phyloP scores from a whole-genome alignment of 257 asterid species.

The Lithospermum erythrorhizon region DNA sequence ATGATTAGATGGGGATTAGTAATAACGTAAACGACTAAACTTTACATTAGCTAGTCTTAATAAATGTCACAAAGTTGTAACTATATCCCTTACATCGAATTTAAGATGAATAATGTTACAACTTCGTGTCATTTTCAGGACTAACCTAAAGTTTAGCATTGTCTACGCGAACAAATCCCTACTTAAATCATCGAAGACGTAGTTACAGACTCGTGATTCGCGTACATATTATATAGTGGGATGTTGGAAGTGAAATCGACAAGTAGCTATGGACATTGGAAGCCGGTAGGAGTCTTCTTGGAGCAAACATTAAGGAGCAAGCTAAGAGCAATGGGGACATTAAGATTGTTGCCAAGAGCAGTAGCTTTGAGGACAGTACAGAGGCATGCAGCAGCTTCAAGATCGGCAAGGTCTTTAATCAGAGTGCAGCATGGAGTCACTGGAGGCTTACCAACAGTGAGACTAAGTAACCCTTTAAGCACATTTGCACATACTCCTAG shows the following conservation, averaged over 20 bases:
- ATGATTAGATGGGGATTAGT: neutral
- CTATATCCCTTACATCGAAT: neutral
- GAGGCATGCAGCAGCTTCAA: conserved; percentile 50
- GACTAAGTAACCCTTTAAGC: neutral
- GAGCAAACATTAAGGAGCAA: conserved; percentile 15
- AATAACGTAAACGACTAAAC: neutral
- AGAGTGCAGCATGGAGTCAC: conserved; percentile 5
- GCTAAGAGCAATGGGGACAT: conserved; percentile 8
- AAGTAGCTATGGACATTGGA: neutral
- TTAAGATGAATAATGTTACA: neutral
- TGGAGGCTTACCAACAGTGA: neutral
- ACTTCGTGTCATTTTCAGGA: neutral
- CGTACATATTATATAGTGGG: too few relatives aligned
- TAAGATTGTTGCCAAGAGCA: conserved; percentile 11
- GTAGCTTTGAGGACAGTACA: conserved; percentile 28
- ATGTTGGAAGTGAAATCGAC: too few relatives aligned
- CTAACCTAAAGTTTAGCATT: neutral
- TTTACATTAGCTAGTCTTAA: too few relatives aligned
- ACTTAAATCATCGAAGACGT: too few relatives aligned
- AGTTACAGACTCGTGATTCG: too few relatives aligned
- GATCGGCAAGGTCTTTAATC: conserved; percentile 24
- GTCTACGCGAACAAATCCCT: neutral
- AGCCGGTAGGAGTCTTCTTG: conserved; percentile 10
- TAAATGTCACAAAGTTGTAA: neutral
- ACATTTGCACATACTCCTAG: conserved; percentile 3